Evolutionary conservation across 1,139 yeast species (phyloP), one percentile per base, ranked within the genome.

Genomic region (Scheffersomyces stambukii): DNA sequence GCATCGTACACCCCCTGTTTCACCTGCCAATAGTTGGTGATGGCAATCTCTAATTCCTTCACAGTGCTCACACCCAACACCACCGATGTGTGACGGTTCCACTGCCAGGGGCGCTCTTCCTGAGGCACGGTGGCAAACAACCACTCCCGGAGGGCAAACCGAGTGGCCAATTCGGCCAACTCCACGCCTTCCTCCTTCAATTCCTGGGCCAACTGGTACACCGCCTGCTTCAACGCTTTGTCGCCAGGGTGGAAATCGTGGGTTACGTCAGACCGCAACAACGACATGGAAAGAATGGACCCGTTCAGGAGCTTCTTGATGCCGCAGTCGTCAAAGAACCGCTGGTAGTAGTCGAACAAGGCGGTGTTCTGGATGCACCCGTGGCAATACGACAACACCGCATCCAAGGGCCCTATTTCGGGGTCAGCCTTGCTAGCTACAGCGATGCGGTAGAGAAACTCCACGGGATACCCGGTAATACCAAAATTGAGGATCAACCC

Each of bases 231-330:
- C 40, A 89, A 61, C n/a, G 52, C 70, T n/a, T 53, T 43, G 0
- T 79, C 56, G 1, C 86, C 94, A 0, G 96, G 96, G 48, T 89
- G 97, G 67, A 88, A 89, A 1, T 66, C 48, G 40, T 74, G 82
- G 1, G 96, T 83, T 15, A 66, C 60, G 15, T 67, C 77, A 0
- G 81, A 70, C 38, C 95, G 69, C 33, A 89, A 62, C 34, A 89
- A 56, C 2, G 96, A 84, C 97, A 89, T 89, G 36, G 91, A 77
- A 39, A 89, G 64, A 24, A 93, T 88, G 1, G 95, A 83, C 2
- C 93, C 96, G 48, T 84, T 85, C 50, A 81, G 55, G 13, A 89
- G 54, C 36, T 65, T 56, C 37, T 67, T 62, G 14, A 89, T 60
- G 2, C 76, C 74, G 16, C 84, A 75, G 2, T 74, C 75, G 1